Evolutionary conservation across 2,329 filamentous ascomycete species (phyloP), one percentile per base, ranked within the genome.

Genomic region (Pleurostoma richardsiae): DNA sequence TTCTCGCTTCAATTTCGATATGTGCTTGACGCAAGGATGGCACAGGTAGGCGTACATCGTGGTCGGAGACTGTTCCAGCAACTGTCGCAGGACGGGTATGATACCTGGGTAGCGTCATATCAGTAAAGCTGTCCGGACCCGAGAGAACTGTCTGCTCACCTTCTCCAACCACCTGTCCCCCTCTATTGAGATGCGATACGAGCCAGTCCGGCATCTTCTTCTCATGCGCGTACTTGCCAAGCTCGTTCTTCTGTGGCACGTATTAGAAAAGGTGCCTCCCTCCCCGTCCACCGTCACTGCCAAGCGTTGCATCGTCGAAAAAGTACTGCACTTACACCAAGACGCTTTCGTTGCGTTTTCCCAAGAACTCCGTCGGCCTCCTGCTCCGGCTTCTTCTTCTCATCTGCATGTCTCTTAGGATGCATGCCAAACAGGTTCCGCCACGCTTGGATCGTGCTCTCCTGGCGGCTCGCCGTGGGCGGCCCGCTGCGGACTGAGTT

Each of bases 1-100:
- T 69, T 96, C 91, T 50, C 73, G 76, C n/a, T 76, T 79, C 44
- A 95, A 74, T 59, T 95, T 95, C 44, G 87, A 88, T 29, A 97
- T 77, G 59, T 96, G 91, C 42, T 83, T 76, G 0, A 90, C 86
- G 42, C 75, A 73, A 1, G 85, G 78, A 57, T 90, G 83, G 63
- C 91, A 96, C 31, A 96, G 72, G 57, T 90, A 96, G 5, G 88
- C 88, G 52, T 80, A 80, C 45, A 79, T 72, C 1, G 89, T 86
- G 4, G 71, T 69, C 6, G 67, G 60, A 56, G 87, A 88, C 46
- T 85, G 74, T 39, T 84, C 74, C 40, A 88, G 78, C 8, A 90
- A 70, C 51, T 79, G 76, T 26, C 73, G 67, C 27, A 92, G 68
- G 2, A 84, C 76, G 0, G 80, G 76, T 45, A 90, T 72, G 7